Conservation (phyloP, 371 early-diverging fungal species). For the Mucor plumbeus region DNA sequence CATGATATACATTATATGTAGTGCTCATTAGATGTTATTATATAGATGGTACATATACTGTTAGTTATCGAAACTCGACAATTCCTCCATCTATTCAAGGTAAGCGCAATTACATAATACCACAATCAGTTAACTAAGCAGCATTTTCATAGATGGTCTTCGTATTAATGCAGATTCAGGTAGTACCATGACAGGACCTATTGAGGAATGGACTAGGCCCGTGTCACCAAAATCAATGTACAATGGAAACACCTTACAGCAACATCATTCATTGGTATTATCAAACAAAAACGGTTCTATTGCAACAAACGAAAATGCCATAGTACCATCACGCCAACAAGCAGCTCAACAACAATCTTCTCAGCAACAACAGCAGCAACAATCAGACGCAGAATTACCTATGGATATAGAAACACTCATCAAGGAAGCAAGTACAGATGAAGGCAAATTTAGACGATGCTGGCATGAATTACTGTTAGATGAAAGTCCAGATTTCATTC, state of each 20-base stretch:
- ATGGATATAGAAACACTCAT: slow-evolving; percentile 39
- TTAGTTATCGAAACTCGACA: slow-evolving; percentile 51
- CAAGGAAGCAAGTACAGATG: slow-evolving; percentile 39
- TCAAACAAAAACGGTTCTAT: background rate
- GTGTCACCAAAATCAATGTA: slow-evolving; percentile 19
- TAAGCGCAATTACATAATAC: background rate
- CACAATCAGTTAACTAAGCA: background rate
- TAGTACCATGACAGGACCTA: background rate
- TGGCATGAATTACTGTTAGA: slow-evolving; percentile 47
- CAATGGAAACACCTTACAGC: background rate
- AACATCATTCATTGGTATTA: background rate
- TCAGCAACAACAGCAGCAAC: background rate
- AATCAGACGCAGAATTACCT: slow-evolving; percentile 18
- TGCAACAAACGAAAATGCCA: background rate
- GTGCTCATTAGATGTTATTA: background rate
- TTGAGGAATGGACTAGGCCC: slow-evolving; percentile 31
- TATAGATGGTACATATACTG: slow-evolving; percentile 51
- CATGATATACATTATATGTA: background rate
- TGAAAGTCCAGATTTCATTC: slow-evolving; percentile 59
- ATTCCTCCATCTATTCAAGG: slow-evolving; percentile 38
- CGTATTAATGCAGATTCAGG: background rate
- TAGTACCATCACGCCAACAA: background rate
- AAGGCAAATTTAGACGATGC: slow-evolving; percentile 32
- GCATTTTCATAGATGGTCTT: background rate
- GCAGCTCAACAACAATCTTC: background rate